phyloP scores from a whole-genome alignment of 192 early-diverging fungal species.

The Martensiomyces pterosporus region DNA sequence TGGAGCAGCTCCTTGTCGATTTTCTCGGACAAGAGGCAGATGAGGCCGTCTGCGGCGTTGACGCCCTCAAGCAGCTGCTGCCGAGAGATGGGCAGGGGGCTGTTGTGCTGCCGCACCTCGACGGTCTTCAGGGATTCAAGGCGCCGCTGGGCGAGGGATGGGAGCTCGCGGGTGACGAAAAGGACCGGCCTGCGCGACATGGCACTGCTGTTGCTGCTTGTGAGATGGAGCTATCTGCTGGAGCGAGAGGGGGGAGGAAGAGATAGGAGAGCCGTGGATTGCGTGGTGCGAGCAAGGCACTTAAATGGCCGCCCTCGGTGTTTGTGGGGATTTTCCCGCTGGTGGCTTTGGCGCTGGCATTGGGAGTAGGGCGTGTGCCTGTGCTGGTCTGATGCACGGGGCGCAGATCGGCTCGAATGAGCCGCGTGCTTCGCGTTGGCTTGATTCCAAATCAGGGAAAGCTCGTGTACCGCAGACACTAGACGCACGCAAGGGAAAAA shows the following conservation, averaged over 20 bases:
- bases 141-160: constrained; percentile 46
- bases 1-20: constrained; percentile 67
- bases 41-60: constrained; percentile 52
- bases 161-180: constrained; percentile 53
- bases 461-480: no score
- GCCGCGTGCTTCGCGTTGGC: background rate
- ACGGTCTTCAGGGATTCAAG: constrained; percentile 46
- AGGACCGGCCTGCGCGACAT: constrained; percentile 29
- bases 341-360: no score
- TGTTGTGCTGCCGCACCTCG: constrained; percentile 57
- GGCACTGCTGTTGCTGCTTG: background rate
- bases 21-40: constrained; percentile 70
- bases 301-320: no score
- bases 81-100: constrained; percentile 50
- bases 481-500: no score
- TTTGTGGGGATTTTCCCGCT: no score
- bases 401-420: no score
- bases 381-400: no score
- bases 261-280: background rate
- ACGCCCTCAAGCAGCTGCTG: constrained; percentile 46
- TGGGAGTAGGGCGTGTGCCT: no score
- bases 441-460: background rate
- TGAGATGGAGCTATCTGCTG: background rate
- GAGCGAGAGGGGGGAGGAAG: background rate
- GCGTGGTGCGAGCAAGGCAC: background rate